Conservation (phyloP, 2,329 filamentous ascomycete species). For the Claviceps purpurea region DNA sequence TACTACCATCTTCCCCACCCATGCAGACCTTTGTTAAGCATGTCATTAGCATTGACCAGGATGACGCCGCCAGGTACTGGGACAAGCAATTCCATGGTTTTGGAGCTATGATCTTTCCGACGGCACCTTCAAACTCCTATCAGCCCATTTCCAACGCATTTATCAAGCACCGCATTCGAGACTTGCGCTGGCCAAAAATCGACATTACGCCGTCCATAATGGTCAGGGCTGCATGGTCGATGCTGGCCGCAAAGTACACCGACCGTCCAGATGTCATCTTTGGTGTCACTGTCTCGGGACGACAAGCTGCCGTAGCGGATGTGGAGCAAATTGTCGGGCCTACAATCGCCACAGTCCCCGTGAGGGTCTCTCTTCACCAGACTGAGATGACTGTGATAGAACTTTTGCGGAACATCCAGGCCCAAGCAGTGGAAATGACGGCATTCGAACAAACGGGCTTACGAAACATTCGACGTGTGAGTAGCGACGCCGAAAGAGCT, state of each 20-base stretch:
- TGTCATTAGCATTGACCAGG: not conserved
- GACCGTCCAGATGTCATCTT: slow-evolving; percentile 17
- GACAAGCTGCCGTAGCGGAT: slow-evolving; percentile 11
- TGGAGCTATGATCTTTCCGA: slow-evolving; percentile 3
- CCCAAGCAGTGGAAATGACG: slow-evolving; percentile 6
- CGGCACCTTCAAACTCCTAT: slow-evolving; percentile 1
- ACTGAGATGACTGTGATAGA: slow-evolving; percentile 15
- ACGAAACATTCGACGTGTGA: slow-evolving; percentile 6
- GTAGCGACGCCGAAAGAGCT: slow-evolving; percentile 1
- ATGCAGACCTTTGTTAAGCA: slow-evolving; percentile 2
- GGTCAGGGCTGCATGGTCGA: slow-evolving; percentile 24
- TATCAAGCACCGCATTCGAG: slow-evolving; percentile 1
- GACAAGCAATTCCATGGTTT: slow-evolving; percentile 10
- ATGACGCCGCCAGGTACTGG: not conserved
- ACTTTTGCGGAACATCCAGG: slow-evolving; percentile 24
- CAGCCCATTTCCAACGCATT: slow-evolving; percentile 1
- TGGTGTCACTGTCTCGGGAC: slow-evolving; percentile 13
- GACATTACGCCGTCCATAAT: slow-evolving; percentile 9
- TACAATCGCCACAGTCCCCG: slow-evolving; percentile 15
- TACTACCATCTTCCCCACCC: not conserved
- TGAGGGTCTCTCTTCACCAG: slow-evolving; percentile 16
- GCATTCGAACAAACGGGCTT: slow-evolving; percentile 9
- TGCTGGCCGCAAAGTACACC: slow-evolving; percentile 23
- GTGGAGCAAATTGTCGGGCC: slow-evolving; percentile 15
- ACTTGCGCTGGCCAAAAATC: slow-evolving; percentile 1